A percentile compares a stretch with the other conserved stretches of the same genome.
Evolutionary conservation across 2,329 filamentous ascomycete species (phyloP).

Genomic region (Verticillium albo-atrum): DNA sequence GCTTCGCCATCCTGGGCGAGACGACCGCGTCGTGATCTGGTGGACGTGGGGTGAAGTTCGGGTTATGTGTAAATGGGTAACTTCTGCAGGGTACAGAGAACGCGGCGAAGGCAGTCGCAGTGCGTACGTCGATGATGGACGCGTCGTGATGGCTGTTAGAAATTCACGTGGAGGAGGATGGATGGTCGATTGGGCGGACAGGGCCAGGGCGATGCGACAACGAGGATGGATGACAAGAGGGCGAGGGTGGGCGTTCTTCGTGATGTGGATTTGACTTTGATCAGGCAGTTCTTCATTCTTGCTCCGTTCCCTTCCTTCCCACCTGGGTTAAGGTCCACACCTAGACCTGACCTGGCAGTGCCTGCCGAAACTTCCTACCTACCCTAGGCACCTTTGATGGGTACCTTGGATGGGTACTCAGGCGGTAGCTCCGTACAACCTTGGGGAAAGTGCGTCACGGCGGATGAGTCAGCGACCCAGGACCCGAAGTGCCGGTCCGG

Average conservation of each 20-base stretch:
- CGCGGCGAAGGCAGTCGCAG: neutral
- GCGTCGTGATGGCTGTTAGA: neutral
- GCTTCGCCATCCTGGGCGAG: neutral
- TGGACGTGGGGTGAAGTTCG: neutral
- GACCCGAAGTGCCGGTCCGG: neutral
- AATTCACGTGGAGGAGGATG: neutral
- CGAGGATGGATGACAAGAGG: neutral
- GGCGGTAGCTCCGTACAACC: too few relatives aligned
- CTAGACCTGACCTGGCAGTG: neutral
- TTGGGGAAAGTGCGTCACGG: too few relatives aligned
- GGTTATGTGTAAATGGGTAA: neutral
- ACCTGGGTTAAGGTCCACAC: neutral
- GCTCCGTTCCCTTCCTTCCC: neutral
- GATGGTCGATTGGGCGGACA: neutral
- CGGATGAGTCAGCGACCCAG: neutral
- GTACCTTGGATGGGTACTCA: neutral
- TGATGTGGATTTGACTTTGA: neutral
- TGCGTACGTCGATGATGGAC: neutral
- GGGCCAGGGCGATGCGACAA: neutral
- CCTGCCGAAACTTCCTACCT: neutral
- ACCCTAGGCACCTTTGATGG: neutral
- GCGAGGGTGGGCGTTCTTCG: neutral
- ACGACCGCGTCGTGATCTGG: neutral
- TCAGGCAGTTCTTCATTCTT: too few relatives aligned
- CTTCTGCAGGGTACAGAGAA: neutral